Evolutionary conservation across 805 yeast species (phyloP).

Genomic region (Kuraishia capsulata): DNA sequence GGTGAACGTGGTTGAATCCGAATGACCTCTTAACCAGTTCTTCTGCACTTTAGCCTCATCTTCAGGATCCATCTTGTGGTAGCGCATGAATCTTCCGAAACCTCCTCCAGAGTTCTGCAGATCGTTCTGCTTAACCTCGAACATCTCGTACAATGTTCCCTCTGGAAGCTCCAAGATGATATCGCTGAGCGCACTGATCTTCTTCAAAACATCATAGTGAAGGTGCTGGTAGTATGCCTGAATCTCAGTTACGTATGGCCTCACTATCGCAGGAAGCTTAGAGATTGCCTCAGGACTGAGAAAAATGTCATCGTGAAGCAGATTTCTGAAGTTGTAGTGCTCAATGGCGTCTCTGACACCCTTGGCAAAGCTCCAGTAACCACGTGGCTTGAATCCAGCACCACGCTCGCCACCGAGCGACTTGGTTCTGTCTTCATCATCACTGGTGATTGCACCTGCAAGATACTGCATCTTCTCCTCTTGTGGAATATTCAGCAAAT

Average conservation of each 20-base stretch:
- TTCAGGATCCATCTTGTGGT: conserved; percentile 22
- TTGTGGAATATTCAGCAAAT: conserved; percentile 29
- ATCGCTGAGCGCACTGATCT: conserved; percentile 30
- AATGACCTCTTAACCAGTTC: conserved; percentile 39
- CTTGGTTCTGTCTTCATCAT: conserved; percentile 1
- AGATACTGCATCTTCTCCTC: conserved; percentile 26
- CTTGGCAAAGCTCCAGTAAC: conserved; percentile 37
- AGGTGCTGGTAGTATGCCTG: conserved; percentile 26
- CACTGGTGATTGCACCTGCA: conserved; percentile 21
- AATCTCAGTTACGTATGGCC: conserved; percentile 29
- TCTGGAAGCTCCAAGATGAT: conserved; percentile 36
- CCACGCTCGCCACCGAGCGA: conserved; percentile 36
- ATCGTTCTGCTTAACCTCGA: conserved; percentile 23
- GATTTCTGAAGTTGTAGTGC: conserved; percentile 32
- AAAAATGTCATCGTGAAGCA: conserved; percentile 25
- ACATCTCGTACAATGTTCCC: conserved; percentile 30
- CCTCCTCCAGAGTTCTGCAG: conserved; percentile 27
- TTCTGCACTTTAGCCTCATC: conserved; percentile 23
- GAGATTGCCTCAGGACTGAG: conserved; percentile 8
- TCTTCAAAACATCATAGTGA: conserved; percentile 27
- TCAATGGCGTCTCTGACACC: conserved; percentile 34
- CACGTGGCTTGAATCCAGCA: conserved; percentile 36
- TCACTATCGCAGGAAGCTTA: conserved; percentile 31
- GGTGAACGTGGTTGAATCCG: conserved; percentile 31
- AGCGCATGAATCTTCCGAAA: conserved; percentile 26